These are phyloP conservation scores for Xylaria nigripes DNA, from an alignment of 495 filamentous ascomycete genomes.

Conservation along the genomic window DNA sequence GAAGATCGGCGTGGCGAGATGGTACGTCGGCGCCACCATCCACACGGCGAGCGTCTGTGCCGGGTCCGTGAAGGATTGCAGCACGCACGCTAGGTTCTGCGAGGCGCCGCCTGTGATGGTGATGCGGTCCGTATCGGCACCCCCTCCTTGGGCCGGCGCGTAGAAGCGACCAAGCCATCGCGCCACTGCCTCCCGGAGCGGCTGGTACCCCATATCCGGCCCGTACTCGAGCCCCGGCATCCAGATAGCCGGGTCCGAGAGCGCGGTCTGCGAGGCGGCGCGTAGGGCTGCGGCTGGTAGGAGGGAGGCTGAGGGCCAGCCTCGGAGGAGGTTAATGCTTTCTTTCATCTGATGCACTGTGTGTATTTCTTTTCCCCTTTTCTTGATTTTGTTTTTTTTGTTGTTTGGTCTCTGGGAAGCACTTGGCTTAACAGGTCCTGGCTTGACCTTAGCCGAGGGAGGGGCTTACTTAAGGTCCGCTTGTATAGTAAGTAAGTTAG, in stretches of 20 bases:
- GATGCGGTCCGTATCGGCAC: slow-evolving; percentile 44
- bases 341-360: slow-evolving; percentile 23
- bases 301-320: slow-evolving; percentile 63
- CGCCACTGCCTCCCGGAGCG: slow-evolving; percentile 55
- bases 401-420: no score
- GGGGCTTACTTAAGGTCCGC: no score
- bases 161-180: slow-evolving; percentile 64
- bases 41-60: slow-evolving; percentile 66
- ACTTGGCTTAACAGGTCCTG: no score
- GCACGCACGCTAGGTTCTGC: slow-evolving; percentile 63
- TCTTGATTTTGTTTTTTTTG: no score
- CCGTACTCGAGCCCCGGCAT: slow-evolving; percentile 63
- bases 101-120: slow-evolving; percentile 74
- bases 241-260: slow-evolving; percentile 50
- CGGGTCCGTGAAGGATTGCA: slow-evolving; percentile 72
- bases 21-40: slow-evolving; percentile 74
- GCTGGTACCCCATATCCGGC: slow-evolving; percentile 64
- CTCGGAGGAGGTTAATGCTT: slow-evolving; percentile 57
- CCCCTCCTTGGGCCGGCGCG: neutral
- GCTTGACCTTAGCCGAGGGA: no score
- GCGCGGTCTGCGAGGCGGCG: slow-evolving; percentile 44
- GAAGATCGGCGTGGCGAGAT: slow-evolving; percentile 68
- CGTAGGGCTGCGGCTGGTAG: slow-evolving; percentile 55
- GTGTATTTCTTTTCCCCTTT: no score
- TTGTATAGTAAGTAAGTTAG: no score